Evolutionary conservation across 2,329 filamentous ascomycete species (phyloP).

Genomic region (Fonsecaea pedrosoi): DNA sequence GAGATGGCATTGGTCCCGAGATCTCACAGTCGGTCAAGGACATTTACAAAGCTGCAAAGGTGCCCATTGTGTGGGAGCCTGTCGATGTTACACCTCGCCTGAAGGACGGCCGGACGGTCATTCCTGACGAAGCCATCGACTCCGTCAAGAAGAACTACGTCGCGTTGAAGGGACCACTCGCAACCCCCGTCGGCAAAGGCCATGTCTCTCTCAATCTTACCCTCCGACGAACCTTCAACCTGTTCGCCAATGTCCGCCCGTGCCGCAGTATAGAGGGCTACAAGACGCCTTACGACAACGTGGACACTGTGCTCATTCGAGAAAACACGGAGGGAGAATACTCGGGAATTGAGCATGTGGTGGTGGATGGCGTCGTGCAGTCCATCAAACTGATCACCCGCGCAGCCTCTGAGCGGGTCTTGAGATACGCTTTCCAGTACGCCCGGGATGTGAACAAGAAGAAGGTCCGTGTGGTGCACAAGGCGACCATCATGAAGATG

Average conservation of each 20-base stretch:
- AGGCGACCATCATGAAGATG: slow-evolving; percentile 99
- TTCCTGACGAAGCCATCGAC: slow-evolving; percentile 88
- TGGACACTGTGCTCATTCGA: slow-evolving; percentile 96
- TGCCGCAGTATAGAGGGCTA: slow-evolving; percentile 96
- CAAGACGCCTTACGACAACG: slow-evolving; percentile 97
- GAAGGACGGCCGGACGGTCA: slow-evolving; percentile 94
- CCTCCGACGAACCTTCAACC: slow-evolving; percentile 98
- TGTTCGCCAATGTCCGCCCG: slow-evolving; percentile 98
- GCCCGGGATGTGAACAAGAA: slow-evolving; percentile 90
- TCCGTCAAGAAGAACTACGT: slow-evolving; percentile 96
- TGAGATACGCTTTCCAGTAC: slow-evolving; percentile 98
- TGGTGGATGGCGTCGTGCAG: slow-evolving; percentile 97
- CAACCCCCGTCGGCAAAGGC: slow-evolving; percentile 96
- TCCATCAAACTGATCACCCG: slow-evolving; percentile 98
- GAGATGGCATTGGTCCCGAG: slow-evolving; percentile 97
- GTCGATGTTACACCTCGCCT: slow-evolving; percentile 93
- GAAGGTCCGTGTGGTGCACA: slow-evolving; percentile 90
- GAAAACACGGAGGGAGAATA: slow-evolving; percentile 99
- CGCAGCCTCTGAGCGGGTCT: slow-evolving; percentile 90
- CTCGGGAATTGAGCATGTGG: slow-evolving; percentile 97
- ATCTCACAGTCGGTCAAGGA: slow-evolving; percentile 98
- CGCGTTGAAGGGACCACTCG: slow-evolving; percentile 95
- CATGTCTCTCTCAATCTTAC: slow-evolving; percentile 99
- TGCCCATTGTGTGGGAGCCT: slow-evolving; percentile 96
- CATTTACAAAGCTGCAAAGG: slow-evolving; percentile 94